Evolutionary conservation across 2,329 filamentous ascomycete genomes (phyloP).

Genomic region (Helminthosporium solani): DNA sequence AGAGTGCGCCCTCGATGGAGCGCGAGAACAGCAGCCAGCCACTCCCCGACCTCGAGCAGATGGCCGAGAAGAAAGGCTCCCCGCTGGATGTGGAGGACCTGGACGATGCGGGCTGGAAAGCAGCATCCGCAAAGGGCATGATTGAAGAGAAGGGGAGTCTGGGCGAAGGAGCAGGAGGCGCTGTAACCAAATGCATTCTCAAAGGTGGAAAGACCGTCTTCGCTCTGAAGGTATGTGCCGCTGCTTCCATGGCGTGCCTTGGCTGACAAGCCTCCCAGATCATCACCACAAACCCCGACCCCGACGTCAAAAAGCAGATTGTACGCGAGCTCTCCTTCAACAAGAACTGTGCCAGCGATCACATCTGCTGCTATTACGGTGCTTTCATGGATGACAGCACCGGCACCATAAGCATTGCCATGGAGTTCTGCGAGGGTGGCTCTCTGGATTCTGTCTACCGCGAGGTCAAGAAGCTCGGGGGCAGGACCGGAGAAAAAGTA

Average conservation of each 20-base stretch:
- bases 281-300: conserved; percentile 96
- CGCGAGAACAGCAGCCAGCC: conserved; percentile 78
- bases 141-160: conserved; percentile 87
- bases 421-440: conserved; percentile 98
- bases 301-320: conserved; percentile 98
- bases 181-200: conserved; percentile 86
- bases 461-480: conserved; percentile 93
- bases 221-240: conserved; percentile 77
- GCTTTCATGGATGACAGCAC: conserved; percentile 96
- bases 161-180: conserved; percentile 92
- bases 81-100: conserved; percentile 90
- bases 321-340: conserved; percentile 96
- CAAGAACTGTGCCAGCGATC: conserved; percentile 91
- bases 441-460: conserved; percentile 96
- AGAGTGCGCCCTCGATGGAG: conserved; percentile 72
- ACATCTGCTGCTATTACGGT: conserved; percentile 97
- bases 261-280: conserved; percentile 54
- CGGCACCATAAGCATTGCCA: conserved; percentile 95
- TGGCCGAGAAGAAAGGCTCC: conserved; percentile 78
- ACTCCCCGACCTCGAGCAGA: conserved; percentile 73
- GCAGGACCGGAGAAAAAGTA: conserved; percentile 94
- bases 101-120: conserved; percentile 92
- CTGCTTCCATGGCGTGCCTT: too few species aligned
- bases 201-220: conserved; percentile 93
- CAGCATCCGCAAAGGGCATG: conserved; percentile 83